Evolutionary conservation across 495 filamentous ascomycete species (phyloP), one percentile per base, ranked within the genome.

Genomic region (Tuber microsphaerosporum): DNA sequence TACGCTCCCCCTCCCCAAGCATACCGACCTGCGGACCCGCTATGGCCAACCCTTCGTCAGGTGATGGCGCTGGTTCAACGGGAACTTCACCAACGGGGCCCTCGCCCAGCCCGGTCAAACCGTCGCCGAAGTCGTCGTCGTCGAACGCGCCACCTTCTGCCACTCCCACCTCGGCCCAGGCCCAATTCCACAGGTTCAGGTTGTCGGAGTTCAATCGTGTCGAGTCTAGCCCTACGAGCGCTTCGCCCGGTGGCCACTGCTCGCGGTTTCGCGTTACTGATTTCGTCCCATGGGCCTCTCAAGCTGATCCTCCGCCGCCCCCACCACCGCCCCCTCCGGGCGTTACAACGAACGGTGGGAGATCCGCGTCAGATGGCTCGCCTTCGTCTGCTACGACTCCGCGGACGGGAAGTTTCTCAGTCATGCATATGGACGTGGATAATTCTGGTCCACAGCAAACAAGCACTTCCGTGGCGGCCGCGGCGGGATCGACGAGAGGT

Each of bases 401-500:
- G 56, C 74, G 73, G 69, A 44, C 77, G 71, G 76, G 77, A 26
- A 81, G 80, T 20, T 81, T 81, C 68, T 79, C 76, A 42, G 80
- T 82, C n/a, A 76, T 82, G 80, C 80, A 82, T 71, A 82, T 82
- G 80, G 80, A 82, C 71, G 73, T 82, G 5, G 80, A 82, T 34
- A 76, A 73, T 16, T 56, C 79, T 22, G 79, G 73, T 16, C 76
- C 80, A 65, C 80, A 82, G 43, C 79, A 81, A 34, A 82, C 80
- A 19, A 82, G 80, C 45, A 82, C 68, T 45, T 72, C 72, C 48
- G 80, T 82, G 34, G 79, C 80, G 17, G 76, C 79, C 16, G 74
- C 80, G 1, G 80, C 80, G 22, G 80, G 80, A 17, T 79, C 77
- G 12, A 77, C 76, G 6, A 76, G 80, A 39, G 80, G 80, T 26